phyloP scores from a whole-genome alignment of 495 filamentous ascomycete species.

The Jackrogersella multiformis region DNA sequence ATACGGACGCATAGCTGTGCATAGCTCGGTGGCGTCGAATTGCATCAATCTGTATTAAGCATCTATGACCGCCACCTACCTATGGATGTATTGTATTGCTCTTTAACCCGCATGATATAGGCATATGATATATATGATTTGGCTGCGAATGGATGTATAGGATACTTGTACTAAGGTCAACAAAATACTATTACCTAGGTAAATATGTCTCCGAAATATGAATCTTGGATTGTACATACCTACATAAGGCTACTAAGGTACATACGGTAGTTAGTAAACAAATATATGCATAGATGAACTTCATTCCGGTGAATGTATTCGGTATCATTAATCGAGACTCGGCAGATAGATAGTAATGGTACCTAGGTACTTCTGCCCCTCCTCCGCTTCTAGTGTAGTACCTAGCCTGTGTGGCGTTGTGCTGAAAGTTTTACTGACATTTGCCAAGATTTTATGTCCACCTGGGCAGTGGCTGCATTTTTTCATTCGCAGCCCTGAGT shows the following conservation, averaged over 20 bases:
- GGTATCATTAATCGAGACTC: background rate
- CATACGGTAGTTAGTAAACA: too few relatives aligned
- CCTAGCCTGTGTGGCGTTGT: too few relatives aligned
- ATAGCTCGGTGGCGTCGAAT: conserved; percentile 2
- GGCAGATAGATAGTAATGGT: background rate
- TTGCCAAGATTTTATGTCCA: conserved; percentile 35
- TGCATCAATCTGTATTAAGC: conserved; percentile 12
- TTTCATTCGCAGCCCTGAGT: too few relatives aligned
- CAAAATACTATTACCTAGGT: conserved; percentile 1
- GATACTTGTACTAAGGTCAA: conserved; percentile 10
- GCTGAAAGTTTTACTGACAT: conserved; percentile 15
- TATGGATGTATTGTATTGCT: too few relatives aligned
- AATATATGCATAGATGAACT: too few relatives aligned
- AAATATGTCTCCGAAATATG: conserved; percentile 1
- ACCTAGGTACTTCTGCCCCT: background rate
- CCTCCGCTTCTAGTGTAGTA: too few relatives aligned
- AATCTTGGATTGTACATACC: too few relatives aligned
- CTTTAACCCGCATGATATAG: conserved; percentile 13
- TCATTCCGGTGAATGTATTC: too few relatives aligned
- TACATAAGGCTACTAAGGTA: too few relatives aligned
- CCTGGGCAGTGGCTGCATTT: background rate
- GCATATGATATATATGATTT: background rate
- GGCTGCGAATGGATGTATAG: background rate
- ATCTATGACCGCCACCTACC: conserved; percentile 3
- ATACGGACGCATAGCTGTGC: background rate